phyloP scores from a whole-genome alignment of 352 stramenopile genomes.

The Pythium rhizo-oryzae region DNA sequence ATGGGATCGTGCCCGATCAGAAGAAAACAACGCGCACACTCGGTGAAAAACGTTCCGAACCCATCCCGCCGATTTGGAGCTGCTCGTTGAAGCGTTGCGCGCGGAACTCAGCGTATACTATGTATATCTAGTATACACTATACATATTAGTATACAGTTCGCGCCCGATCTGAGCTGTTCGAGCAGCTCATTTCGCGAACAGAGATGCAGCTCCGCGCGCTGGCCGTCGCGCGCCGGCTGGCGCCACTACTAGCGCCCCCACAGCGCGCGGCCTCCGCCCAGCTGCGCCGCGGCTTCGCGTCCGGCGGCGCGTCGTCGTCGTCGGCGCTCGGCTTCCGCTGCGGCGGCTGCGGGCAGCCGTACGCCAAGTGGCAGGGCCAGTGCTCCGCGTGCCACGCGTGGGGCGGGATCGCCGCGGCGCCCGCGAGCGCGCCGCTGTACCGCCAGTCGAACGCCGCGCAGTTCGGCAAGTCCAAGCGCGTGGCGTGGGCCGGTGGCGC shows the following conservation, averaged over 20 bases:
- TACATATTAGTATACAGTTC: background rate
- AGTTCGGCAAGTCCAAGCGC: constrained; percentile 35
- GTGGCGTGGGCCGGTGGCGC: constrained; percentile 34
- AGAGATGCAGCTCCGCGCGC: background rate
- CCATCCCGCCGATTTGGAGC: background rate
- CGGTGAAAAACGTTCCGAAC: no score
- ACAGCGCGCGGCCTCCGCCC: no score
- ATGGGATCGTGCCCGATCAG: constrained; percentile 9
- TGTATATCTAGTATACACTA: background rate
- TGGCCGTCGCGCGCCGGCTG: background rate
- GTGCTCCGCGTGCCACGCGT: constrained; percentile 87
- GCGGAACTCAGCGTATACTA: background rate
- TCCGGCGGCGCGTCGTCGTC: background rate
- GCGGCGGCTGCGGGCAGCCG: constrained; percentile 50
- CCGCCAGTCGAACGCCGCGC: constrained; percentile 58
- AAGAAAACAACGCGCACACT: background rate
- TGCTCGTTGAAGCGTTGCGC: constrained; percentile 2
- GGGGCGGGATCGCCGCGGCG: constrained; percentile 87
- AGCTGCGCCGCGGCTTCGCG: constrained; percentile 1
- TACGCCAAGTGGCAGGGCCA: constrained; percentile 88
- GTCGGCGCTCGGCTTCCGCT: constrained; percentile 21
- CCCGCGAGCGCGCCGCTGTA: constrained; percentile 44
- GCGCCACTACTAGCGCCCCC: no score
- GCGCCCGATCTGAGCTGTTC: background rate
- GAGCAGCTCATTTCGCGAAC: constrained; percentile 11